Evolutionary conservation across 768 basidiomycete genomes (phyloP).

Genomic region (Strobilomyces echinocephalus): DNA sequence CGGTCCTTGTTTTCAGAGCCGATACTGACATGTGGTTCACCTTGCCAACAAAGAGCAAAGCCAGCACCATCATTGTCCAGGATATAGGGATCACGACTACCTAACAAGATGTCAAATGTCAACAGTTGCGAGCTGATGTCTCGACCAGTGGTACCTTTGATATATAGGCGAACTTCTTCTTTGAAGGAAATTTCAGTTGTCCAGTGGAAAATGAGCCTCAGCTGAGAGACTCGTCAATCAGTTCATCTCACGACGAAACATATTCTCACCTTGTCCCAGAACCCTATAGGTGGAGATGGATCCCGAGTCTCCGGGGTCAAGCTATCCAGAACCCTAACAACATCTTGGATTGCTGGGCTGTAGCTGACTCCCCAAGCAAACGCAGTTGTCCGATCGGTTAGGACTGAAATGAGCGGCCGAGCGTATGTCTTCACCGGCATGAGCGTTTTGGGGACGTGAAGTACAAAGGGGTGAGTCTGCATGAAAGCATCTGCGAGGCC

Average conservation of each 20-base stretch:
- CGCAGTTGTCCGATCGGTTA: constrained; percentile 59
- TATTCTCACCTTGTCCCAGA: constrained; percentile 85
- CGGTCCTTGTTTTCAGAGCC: constrained; percentile 64
- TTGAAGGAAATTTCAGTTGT: constrained; percentile 60
- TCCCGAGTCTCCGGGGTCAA: constrained; percentile 75
- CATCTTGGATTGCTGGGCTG: constrained; percentile 78
- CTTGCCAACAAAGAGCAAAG: constrained; percentile 82
- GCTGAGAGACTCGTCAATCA: constrained; percentile 33
- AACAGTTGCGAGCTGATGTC: background rate
- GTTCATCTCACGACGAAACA: background rate
- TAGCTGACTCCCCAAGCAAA: constrained; percentile 91
- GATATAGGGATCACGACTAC: constrained; percentile 76
- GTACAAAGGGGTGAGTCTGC: constrained; percentile 48
- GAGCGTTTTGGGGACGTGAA: constrained; percentile 81
- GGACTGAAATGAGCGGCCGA: constrained; percentile 62
- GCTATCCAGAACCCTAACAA: constrained; percentile 78
- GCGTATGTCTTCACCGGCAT: constrained; percentile 96
- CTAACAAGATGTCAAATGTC: constrained; percentile 37
- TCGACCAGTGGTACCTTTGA: constrained; percentile 62
- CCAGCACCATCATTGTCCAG: constrained; percentile 72
- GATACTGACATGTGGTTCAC: constrained; percentile 64
- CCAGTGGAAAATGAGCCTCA: constrained; percentile 85
- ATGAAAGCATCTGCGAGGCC: constrained; percentile 48
- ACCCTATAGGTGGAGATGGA: constrained; percentile 77
- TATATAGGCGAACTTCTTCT: constrained; percentile 68